These are phyloP conservation scores for Nemania sp. DNA, from an alignment of 2,329 filamentous ascomycete genomes.

Conservation along the genomic window DNA sequence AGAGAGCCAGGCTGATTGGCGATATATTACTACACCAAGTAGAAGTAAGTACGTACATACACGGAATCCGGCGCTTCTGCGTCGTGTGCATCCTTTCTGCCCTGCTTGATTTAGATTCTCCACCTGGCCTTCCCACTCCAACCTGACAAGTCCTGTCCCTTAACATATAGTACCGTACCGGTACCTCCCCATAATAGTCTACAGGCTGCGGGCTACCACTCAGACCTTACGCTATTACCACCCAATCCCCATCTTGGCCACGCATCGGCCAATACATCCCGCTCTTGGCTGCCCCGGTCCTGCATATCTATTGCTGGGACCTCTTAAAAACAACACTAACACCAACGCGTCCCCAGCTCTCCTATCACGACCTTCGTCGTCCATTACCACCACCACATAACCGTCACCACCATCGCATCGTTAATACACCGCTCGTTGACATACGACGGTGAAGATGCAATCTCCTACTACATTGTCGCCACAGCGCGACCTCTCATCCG, in stretches of 20 bases:
- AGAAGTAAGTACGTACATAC: background rate
- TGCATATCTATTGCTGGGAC: constrained; percentile 26
- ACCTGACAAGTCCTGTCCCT: too few relatives aligned
- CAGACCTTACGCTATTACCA: too few relatives aligned
- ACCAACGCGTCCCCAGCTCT: constrained; percentile 32
- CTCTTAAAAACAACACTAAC: constrained; percentile 33
- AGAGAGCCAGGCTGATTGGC: constrained; percentile 3
- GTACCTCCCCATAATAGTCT: too few relatives aligned
- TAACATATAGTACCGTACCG: too few relatives aligned
- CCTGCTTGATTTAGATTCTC: constrained; percentile 16
- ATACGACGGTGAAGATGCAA: constrained; percentile 29
- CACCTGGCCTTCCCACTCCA: constrained; percentile 15
- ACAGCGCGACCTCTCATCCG: constrained; percentile 38
- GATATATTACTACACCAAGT: too few relatives aligned
- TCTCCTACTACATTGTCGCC: constrained; percentile 31
- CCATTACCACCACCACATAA: constrained; percentile 24
- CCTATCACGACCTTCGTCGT: constrained; percentile 23
- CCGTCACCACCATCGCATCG: background rate
- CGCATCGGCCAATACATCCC: constrained; percentile 27
- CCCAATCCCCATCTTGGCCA: constrained; percentile 17
- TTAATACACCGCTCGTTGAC: background rate
- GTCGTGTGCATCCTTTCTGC: constrained; percentile 4
- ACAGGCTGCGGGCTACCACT: too few relatives aligned
- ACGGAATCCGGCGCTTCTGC: constrained; percentile 8
- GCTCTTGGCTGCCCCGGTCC: constrained; percentile 25